Evolutionary conservation across 345 rosid species (phyloP), one percentile per base, ranked within the genome.

Genomic region (Gossypium mustelinum): DNA sequence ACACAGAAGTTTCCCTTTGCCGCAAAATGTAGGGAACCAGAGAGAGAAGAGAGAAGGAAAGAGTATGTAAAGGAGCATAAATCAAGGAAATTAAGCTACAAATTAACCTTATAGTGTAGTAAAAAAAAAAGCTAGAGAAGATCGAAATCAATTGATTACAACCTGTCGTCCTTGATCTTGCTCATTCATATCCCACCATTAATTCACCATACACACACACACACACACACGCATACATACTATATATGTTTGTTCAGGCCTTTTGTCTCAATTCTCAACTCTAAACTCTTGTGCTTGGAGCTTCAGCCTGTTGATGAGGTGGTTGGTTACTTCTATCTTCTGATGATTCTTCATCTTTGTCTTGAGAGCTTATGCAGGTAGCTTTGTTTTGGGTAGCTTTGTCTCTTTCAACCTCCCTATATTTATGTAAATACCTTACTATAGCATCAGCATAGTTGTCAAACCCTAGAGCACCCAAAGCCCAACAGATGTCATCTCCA

Each of bases 401-500:
- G 63, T 86, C 85, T 74, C 88, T 81, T 68, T 92, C 94, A 55
- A 83, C 84, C 71, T 87, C 87, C 50, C 97, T 86, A 76, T 79
- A 90, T 75, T 84, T 88, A 62, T 89, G 86, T 57, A 87, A 85
- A 78, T 87, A 78, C 79, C 89, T 89, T 16, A 83, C 80, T 55
- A 86, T 84, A 13, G 92, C 92, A 50, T 87, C 93, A 41, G 93
- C 88, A 67, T 89, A 84, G 84, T 84, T 78, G 78, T 90, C 97
- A 65, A 92, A 87, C 80, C 97, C 95, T 60, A 92, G 86, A 75
- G 93, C 79, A 75, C 86, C 82, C 14, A 92, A 80, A 80, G 97
- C 94, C 97, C 97, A 92, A 82, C 93, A 90, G 73, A 92, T 86
- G 79, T 92, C 97, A 24, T 90, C 93, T 81, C 97, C 97, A 56